Evolutionary conservation across 768 basidiomycete genomes (phyloP).

Genomic region (Tricholoma hemisulphureum): DNA sequence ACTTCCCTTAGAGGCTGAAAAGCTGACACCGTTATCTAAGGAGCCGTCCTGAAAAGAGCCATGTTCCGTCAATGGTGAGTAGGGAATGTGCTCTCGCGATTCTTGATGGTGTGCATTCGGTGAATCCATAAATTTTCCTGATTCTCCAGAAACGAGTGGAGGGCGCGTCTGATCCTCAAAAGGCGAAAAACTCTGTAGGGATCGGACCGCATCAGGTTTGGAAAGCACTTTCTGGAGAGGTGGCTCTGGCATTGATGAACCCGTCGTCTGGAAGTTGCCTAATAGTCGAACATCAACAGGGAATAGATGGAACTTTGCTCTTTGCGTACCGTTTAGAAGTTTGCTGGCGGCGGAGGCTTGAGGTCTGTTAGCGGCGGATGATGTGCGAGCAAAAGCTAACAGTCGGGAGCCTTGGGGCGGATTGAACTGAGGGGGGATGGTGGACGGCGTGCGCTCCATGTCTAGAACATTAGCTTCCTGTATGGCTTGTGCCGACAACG

Average conservation of each 20-base stretch:
- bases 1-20: constrained; percentile 66
- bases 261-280: constrained; percentile 8
- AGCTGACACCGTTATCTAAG: constrained; percentile 39
- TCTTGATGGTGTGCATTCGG: constrained; percentile 14
- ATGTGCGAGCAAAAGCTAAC: constrained; percentile 43
- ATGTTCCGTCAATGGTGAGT: constrained; percentile 19
- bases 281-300: background rate
- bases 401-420: constrained; percentile 52
- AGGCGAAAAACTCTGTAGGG: constrained; percentile 47
- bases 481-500: background rate
- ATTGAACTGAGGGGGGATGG: constrained; percentile 35
- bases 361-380: constrained; percentile 28
- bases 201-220: constrained; percentile 30
- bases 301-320: background rate
- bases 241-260: constrained; percentile 17
- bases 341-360: constrained; percentile 14
- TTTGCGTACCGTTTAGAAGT: constrained; percentile 27
- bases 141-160: constrained; percentile 22
- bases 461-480: background rate
- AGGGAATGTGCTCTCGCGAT: constrained; percentile 13
- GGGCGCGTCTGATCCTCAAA: constrained; percentile 50
- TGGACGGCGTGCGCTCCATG: constrained; percentile 6
- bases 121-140: constrained; percentile 7
- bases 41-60: constrained; percentile 11
- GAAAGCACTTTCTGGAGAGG: constrained; percentile 13